phyloP scores from a whole-genome alignment of 345 rosid genomes.

The Eucalyptus globulus region DNA sequence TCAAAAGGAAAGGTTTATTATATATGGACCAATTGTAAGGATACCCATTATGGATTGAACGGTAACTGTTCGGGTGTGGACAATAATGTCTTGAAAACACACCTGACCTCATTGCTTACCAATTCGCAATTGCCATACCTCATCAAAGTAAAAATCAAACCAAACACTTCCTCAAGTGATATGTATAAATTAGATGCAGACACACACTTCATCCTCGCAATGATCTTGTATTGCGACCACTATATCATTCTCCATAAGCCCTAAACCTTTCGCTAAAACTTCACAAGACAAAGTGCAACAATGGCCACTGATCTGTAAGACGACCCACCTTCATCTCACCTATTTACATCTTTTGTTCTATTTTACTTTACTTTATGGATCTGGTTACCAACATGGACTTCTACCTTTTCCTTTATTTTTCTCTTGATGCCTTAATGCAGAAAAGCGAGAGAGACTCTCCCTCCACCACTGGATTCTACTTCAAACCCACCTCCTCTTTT shows the following conservation, averaged over 20 bases:
- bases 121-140: background rate
- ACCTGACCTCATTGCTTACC: background rate
- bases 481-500: conserved; percentile 60
- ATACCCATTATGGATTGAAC: background rate
- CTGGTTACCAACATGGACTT: background rate
- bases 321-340: background rate
- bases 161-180: background rate
- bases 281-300: background rate
- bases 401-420: background rate
- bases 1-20: background rate
- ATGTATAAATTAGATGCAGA: background rate
- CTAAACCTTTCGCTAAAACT: background rate
- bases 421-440: background rate
- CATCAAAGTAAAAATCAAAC: background rate
- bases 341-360: background rate
- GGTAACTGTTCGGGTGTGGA: background rate
- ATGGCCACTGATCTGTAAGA: background rate
- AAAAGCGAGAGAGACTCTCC: conserved; percentile 22
- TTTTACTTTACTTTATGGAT: background rate
- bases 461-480: conserved; percentile 32
- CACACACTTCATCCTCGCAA: background rate
- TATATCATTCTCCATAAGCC: background rate
- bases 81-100: background rate
- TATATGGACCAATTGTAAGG: background rate
- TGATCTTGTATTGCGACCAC: background rate